Evolutionary conservation across 2,329 filamentous ascomycete genomes (phyloP).

Genomic region (Exophiala sideris): DNA sequence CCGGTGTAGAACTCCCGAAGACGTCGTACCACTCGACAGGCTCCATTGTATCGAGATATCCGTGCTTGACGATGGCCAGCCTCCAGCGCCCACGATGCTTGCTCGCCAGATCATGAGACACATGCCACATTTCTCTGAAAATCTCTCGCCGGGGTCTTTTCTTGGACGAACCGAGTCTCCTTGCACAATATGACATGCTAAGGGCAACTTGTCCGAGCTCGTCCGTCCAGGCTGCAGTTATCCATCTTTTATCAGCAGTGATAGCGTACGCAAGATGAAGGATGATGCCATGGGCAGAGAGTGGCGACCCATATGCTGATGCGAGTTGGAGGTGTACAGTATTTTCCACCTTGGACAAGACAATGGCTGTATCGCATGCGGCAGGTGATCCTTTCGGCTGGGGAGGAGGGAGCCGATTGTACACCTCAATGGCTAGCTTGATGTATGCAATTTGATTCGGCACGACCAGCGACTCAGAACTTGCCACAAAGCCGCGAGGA

Average conservation of each 20-base stretch:
- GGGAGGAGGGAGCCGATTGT: slow-evolving; percentile 53
- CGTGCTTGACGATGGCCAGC: slow-evolving; percentile 53
- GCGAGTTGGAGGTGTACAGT: slow-evolving; percentile 53
- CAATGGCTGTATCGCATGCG: slow-evolving; percentile 51
- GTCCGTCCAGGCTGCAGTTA: slow-evolving; percentile 60
- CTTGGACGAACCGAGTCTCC: slow-evolving; percentile 20
- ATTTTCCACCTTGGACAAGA: slow-evolving; percentile 53
- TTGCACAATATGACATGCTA: slow-evolving; percentile 54
- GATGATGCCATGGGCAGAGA: slow-evolving; percentile 53
- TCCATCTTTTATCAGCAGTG: slow-evolving; percentile 55
- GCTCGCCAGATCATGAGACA: slow-evolving; percentile 54
- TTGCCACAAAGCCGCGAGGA: slow-evolving; percentile 53
- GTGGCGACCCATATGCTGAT: slow-evolving; percentile 52
- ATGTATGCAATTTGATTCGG: slow-evolving; percentile 48
- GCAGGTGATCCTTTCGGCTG: slow-evolving; percentile 36
- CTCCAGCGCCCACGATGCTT: slow-evolving; percentile 54
- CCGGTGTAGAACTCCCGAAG: slow-evolving; percentile 4
- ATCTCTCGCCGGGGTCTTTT: slow-evolving; percentile 46
- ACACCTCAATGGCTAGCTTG: slow-evolving; percentile 55
- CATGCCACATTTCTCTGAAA: slow-evolving; percentile 56
- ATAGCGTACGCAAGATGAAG: slow-evolving; percentile 59
- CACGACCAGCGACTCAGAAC: slow-evolving; percentile 50
- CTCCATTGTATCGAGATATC: slow-evolving; percentile 51
- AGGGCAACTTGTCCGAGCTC: slow-evolving; percentile 53
- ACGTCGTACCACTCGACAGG: slow-evolving; percentile 36